phyloP scores from a whole-genome alignment of 2,329 filamentous ascomycete genomes.

The Cladosporium phlei region DNA sequence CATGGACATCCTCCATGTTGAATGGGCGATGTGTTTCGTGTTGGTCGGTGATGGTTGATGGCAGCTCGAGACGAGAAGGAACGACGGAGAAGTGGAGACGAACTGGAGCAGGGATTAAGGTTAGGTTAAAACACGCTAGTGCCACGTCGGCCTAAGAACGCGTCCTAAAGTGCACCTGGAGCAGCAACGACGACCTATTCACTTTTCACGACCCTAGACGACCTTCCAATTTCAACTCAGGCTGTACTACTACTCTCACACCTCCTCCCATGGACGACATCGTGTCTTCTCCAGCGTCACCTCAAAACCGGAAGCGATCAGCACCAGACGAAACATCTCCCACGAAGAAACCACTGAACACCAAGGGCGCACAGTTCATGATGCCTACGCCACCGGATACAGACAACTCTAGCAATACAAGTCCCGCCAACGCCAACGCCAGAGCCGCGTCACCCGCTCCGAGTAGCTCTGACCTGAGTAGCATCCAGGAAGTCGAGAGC shows the following conservation, averaged over 20 bases:
- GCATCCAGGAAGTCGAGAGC: slow-evolving; percentile 22
- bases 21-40: neutral
- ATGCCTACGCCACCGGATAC: slow-evolving; percentile 33
- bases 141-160: no score
- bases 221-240: neutral
- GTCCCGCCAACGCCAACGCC: slow-evolving; percentile 19
- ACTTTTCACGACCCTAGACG: neutral
- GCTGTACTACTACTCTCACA: neutral
- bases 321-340: slow-evolving; percentile 23
- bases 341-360: slow-evolving; percentile 28
- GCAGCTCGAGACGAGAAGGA: no score
- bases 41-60: no score
- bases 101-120: no score
- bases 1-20: neutral
- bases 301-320: slow-evolving; percentile 25
- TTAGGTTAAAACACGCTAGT: no score
- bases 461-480: slow-evolving; percentile 32
- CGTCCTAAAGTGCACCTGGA: slow-evolving; percentile 10
- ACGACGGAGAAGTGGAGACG: no score
- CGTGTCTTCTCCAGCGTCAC: slow-evolving; percentile 23
- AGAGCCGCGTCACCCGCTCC: slow-evolving; percentile 28
- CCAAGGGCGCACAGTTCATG: slow-evolving; percentile 31
- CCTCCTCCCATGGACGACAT: slow-evolving; percentile 27
- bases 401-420: slow-evolving; percentile 29
- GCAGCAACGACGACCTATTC: neutral